A percentile compares a stretch with the other conserved stretches of the same genome.
phyloP scores from a whole-genome alignment of 306 rosid species.

The Myrica gale region DNA sequence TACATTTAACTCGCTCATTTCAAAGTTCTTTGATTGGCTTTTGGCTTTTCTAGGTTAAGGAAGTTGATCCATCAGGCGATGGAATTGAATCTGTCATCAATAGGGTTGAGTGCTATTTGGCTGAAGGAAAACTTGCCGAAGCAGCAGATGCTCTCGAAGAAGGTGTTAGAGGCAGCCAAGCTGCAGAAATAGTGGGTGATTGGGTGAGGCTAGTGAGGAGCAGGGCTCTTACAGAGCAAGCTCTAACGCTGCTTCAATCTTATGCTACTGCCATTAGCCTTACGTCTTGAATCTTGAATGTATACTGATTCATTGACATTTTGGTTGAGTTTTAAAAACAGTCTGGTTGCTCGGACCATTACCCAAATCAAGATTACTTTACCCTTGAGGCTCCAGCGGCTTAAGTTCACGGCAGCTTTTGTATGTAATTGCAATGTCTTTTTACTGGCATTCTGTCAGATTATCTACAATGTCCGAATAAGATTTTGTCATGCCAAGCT shows the following conservation, averaged over 20 bases:
- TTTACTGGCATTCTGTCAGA: background rate
- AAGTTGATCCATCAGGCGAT: slow-evolving; percentile 68
- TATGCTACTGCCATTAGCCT: slow-evolving; percentile 78
- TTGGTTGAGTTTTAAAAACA: slow-evolving; percentile 27
- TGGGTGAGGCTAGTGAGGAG: slow-evolving; percentile 80
- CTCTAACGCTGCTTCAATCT: slow-evolving; percentile 72
- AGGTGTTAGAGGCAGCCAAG: slow-evolving; percentile 70
- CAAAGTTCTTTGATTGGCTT: slow-evolving; percentile 20
- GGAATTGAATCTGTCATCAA: slow-evolving; percentile 86
- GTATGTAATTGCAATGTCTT: slow-evolving; percentile 29
- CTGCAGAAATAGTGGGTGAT: slow-evolving; percentile 63
- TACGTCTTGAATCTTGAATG: slow-evolving; percentile 32
- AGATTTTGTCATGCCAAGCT: slow-evolving; percentile 7
- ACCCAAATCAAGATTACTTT: slow-evolving; percentile 28
- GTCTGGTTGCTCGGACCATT: slow-evolving; percentile 14
- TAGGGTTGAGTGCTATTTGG: slow-evolving; percentile 72
- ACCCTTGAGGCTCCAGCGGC: slow-evolving; percentile 24
- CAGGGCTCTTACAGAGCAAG: slow-evolving; percentile 97
- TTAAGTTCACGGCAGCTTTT: slow-evolving; percentile 23
- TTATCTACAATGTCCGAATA: background rate
- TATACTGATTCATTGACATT: slow-evolving; percentile 28
- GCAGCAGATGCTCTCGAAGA: slow-evolving; percentile 90
- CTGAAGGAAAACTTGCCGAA: slow-evolving; percentile 79
- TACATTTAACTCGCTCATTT: slow-evolving; percentile 11
- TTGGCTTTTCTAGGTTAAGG: slow-evolving; percentile 55